These are phyloP conservation scores for Yamadazyma sp. DNA, from an alignment of 1,139 yeast genomes.

Conservation along the genomic window DNA sequence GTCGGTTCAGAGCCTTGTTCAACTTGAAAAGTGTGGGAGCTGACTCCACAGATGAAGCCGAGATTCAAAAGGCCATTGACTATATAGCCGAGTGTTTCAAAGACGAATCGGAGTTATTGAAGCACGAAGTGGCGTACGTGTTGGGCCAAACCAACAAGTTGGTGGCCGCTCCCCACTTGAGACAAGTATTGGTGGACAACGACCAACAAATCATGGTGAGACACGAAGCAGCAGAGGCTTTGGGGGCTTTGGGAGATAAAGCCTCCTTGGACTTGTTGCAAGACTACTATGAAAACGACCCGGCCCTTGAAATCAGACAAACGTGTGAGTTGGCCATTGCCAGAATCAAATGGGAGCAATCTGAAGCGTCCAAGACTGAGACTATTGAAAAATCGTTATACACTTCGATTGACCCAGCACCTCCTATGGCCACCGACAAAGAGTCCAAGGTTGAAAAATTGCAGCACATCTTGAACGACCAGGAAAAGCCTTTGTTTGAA, in stretches of 20 bases:
- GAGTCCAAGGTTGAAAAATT: constrained; percentile 61
- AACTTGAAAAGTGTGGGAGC: constrained; percentile 83
- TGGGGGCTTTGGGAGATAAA: constrained; percentile 90
- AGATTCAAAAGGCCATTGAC: constrained; percentile 63
- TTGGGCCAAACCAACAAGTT: constrained; percentile 91
- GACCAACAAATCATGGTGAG: constrained; percentile 93
- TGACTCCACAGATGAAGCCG: constrained; percentile 51
- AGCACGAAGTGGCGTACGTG: constrained; percentile 98
- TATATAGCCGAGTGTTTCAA: constrained; percentile 80
- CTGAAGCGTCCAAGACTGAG: constrained; percentile 64
- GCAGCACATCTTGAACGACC: constrained; percentile 70
- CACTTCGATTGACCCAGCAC: constrained; percentile 95
- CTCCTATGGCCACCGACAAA: constrained; percentile 75
- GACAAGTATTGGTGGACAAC: constrained; percentile 65
- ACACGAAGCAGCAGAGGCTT: constrained; percentile 98
- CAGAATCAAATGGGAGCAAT: constrained; percentile 89
- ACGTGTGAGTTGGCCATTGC: constrained; percentile 97
- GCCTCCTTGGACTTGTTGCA: constrained; percentile 70
- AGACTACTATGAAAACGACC: constrained; percentile 68
- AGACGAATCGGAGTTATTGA: constrained; percentile 87
- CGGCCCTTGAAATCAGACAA: constrained; percentile 85
- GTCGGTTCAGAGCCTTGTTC: constrained; percentile 90
- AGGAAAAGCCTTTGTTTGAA: constrained; percentile 76
- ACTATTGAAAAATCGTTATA: constrained; percentile 73
- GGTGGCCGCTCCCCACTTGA: constrained; percentile 71